phyloP scores from a whole-genome alignment of 306 rosid genomes.

The Canavalia gladiata region DNA sequence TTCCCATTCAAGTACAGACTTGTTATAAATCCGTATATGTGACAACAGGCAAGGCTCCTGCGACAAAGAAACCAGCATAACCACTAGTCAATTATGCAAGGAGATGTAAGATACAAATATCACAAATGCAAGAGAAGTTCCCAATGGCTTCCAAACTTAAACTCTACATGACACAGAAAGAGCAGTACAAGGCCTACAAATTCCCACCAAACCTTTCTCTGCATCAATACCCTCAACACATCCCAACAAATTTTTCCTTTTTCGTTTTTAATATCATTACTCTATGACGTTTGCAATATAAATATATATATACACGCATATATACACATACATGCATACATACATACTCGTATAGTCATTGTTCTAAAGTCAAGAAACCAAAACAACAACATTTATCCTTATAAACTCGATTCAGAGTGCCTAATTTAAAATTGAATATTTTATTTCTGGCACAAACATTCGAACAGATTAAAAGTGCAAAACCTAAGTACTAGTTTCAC shows the following conservation, averaged over 20 bases:
- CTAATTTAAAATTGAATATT: not conserved
- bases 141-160: slow-evolving; percentile 19
- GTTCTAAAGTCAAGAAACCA: not conserved
- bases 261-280: slow-evolving; percentile 7
- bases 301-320: no score
- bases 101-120: not conserved
- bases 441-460: slow-evolving; percentile 3
- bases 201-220: not conserved
- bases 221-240: not conserved
- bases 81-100: slow-evolving; percentile 17
- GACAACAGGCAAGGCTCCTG: slow-evolving; percentile 93
- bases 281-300: not conserved
- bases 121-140: slow-evolving; percentile 2
- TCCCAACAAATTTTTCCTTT: not conserved
- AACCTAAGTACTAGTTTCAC: slow-evolving; percentile 16
- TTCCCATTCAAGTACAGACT: slow-evolving; percentile 98
- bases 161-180: not conserved
- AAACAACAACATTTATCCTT: no score
- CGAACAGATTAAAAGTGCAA: not conserved
- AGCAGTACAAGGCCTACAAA: not conserved
- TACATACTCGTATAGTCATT: not conserved
- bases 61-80: slow-evolving; percentile 19
- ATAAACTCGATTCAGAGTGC: not conserved
- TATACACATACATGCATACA: no score
- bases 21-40: slow-evolving; percentile 87